phyloP scores from a whole-genome alignment of 2,329 filamentous ascomycete species.

The Xylariomycetidae sp. region DNA sequence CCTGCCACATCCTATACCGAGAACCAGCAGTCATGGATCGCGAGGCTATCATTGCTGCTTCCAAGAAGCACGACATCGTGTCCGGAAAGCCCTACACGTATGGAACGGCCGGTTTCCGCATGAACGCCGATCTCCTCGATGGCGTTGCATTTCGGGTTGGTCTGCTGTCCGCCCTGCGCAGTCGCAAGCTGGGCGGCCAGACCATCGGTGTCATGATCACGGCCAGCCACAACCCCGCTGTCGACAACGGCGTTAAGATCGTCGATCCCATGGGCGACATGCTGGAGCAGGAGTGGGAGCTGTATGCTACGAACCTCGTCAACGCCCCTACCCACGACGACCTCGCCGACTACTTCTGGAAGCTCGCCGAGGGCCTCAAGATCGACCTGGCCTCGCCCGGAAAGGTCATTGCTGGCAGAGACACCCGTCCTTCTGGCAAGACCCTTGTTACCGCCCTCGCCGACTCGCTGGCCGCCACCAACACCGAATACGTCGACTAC shows the following conservation, averaged over 20 bases:
- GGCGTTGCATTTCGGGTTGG: constrained; percentile 91
- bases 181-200: constrained; percentile 81
- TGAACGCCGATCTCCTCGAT: constrained; percentile 74
- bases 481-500: constrained; percentile 72
- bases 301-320: constrained; percentile 79
- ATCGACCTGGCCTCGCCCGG: constrained; percentile 65
- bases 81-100: constrained; percentile 54
- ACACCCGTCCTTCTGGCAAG: constrained; percentile 88
- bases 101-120: constrained; percentile 62
- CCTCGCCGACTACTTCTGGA: constrained; percentile 69
- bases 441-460: constrained; percentile 73
- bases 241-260: constrained; percentile 90
- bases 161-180: constrained; percentile 80
- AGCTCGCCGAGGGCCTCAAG: constrained; percentile 68
- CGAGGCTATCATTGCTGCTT: constrained; percentile 51
- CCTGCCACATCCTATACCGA: neutral
- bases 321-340: constrained; percentile 73
- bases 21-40: constrained; percentile 42
- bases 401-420: constrained; percentile 82
- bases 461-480: constrained; percentile 71
- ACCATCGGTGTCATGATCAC: constrained; percentile 97
- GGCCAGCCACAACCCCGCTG: constrained; percentile 83
- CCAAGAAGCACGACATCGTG: constrained; percentile 56
- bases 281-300: constrained; percentile 94
- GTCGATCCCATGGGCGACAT: constrained; percentile 98